Conservation (phyloP, 257 asterid genomes). For the Solanum acaule region DNA sequence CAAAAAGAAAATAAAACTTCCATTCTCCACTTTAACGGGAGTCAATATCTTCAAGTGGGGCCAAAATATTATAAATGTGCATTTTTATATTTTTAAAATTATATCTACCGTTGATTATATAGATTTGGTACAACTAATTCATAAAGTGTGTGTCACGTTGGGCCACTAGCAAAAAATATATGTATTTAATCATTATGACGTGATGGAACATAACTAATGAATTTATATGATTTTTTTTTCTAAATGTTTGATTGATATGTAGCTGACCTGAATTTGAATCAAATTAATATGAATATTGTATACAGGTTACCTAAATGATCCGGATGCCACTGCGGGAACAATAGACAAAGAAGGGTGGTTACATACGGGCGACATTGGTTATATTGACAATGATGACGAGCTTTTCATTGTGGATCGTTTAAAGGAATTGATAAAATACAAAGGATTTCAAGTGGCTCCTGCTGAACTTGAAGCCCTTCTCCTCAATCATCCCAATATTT, state of each 20-base stretch:
- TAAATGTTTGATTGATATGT: background rate
- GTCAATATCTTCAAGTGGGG: background rate
- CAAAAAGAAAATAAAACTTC: no score
- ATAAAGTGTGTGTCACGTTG: background rate
- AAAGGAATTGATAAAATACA: slow-evolving; percentile 75
- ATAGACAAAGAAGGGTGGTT: slow-evolving; percentile 89
- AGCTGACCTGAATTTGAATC: background rate
- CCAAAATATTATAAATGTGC: background rate
- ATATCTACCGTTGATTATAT: background rate
- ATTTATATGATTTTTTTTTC: background rate
- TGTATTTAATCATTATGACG: background rate
- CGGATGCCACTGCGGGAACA: slow-evolving; percentile 49
- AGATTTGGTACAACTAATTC: background rate
- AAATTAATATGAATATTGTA: background rate
- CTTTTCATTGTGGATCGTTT: slow-evolving; percentile 85
- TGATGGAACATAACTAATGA: background rate
- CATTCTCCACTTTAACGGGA: background rate
- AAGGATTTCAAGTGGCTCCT: slow-evolving; percentile 93
- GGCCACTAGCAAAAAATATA: background rate
- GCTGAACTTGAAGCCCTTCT: slow-evolving; percentile 89
- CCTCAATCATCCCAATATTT: slow-evolving; percentile 51
- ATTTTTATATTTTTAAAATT: background rate
- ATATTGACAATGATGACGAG: slow-evolving; percentile 71
- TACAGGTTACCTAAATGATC: slow-evolving; percentile 69
- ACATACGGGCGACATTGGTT: slow-evolving; percentile 86